Evolutionary conservation across 2,329 filamentous ascomycete species (phyloP).

Genomic region (Diaporthe ilicicola): DNA sequence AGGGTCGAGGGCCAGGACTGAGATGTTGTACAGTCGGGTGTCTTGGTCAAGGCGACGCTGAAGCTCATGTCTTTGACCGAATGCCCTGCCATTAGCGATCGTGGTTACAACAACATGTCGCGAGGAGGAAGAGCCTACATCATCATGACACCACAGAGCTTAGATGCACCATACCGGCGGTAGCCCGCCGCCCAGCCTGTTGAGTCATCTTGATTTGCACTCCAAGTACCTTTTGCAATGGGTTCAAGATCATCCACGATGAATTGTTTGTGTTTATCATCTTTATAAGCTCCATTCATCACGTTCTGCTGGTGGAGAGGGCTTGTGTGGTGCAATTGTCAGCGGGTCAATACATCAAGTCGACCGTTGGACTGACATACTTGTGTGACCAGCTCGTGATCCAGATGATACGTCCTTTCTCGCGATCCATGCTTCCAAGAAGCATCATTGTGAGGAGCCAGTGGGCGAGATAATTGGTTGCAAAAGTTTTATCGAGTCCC

Average conservation of each 20-base stretch:
- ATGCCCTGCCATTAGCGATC: not conserved
- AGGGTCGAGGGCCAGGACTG: not conserved
- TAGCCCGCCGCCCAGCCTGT: not conserved
- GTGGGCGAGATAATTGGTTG: slow-evolving; percentile 38
- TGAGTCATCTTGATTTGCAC: not conserved
- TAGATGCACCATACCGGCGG: not conserved
- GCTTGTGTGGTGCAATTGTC: not conserved
- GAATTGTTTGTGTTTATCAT: not conserved
- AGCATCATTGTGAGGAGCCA: slow-evolving; percentile 38
- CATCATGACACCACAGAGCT: not conserved
- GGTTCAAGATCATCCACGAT: not conserved
- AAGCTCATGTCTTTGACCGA: not conserved
- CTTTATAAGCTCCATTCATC: not conserved
- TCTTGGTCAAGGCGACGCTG: slow-evolving; percentile 15
- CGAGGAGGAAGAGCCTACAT: not conserved
- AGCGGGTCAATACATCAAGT: not conserved
- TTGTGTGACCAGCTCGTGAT: slow-evolving; percentile 32
- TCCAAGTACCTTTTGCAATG: slow-evolving; percentile 3
- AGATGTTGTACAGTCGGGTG: not conserved
- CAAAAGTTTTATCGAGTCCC: slow-evolving; percentile 35
- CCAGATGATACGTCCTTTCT: slow-evolving; percentile 34
- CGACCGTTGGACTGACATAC: not conserved
- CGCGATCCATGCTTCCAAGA: slow-evolving; percentile 38
- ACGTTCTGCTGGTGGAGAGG: not conserved
- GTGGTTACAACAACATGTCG: not conserved